phyloP scores from a whole-genome alignment of 2,329 filamentous ascomycete genomes.

The Ascochyta fabae region DNA sequence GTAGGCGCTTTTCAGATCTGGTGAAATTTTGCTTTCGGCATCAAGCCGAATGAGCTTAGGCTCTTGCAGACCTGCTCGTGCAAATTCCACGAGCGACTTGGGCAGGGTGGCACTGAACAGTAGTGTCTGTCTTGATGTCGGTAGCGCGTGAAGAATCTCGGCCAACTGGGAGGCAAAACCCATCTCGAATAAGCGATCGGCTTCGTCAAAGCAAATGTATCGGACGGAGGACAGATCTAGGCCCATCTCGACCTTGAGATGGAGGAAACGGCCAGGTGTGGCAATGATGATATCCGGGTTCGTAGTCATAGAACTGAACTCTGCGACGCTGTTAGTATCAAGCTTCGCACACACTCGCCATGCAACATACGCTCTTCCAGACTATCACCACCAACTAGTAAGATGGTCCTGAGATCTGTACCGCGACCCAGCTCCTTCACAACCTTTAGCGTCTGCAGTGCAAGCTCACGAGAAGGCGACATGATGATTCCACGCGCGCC shows the following conservation, averaged over 20 bases:
- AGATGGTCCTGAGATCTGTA: conserved; percentile 87
- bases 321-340: conserved; percentile 22
- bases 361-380: conserved; percentile 74
- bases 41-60: conserved; percentile 89
- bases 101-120: conserved; percentile 96
- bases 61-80: conserved; percentile 89
- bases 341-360: background rate
- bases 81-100: conserved; percentile 94
- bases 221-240: conserved; percentile 87
- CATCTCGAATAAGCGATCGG: conserved; percentile 97
- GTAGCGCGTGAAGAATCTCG: conserved; percentile 90
- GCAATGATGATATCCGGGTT: conserved; percentile 98
- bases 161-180: conserved; percentile 92
- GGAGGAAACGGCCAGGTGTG: conserved; percentile 93
- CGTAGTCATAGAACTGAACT: conserved; percentile 88
- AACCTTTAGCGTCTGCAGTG: conserved; percentile 92
- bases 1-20: conserved; percentile 93
- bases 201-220: conserved; percentile 98
- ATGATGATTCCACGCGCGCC: conserved; percentile 86
- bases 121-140: conserved; percentile 83
- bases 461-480: conserved; percentile 91
- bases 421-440: conserved; percentile 92
- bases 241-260: conserved; percentile 96
- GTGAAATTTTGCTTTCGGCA: conserved; percentile 93
- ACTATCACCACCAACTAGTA: conserved; percentile 93